Evolutionary conservation across 2,329 filamentous ascomycete species (phyloP).

Genomic region (Apiospora saccharicola): DNA sequence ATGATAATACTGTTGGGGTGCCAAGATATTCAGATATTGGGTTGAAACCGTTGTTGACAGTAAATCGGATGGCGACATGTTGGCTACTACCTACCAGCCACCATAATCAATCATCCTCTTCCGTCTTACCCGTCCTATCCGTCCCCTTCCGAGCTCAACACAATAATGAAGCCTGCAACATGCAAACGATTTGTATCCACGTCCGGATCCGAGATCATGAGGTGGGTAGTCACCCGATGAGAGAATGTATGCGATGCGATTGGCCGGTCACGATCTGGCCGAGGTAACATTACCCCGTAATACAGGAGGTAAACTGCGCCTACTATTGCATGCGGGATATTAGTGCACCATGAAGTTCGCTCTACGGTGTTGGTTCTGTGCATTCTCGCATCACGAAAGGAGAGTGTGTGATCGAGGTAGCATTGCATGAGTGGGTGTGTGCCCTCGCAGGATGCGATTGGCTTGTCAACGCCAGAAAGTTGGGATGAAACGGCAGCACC

Average conservation of each 20-base stretch:
- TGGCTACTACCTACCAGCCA: too few relatives aligned
- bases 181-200: too few relatives aligned
- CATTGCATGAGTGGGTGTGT: not conserved
- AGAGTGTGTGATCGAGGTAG: not conserved
- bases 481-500: constrained; percentile 4
- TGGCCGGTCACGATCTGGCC: not conserved
- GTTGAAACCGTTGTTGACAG: too few relatives aligned
- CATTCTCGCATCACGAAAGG: not conserved
- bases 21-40: too few relatives aligned
- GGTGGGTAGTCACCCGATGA: too few relatives aligned
- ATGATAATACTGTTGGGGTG: too few relatives aligned
- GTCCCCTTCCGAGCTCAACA: too few relatives aligned
- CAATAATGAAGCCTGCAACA: too few relatives aligned
- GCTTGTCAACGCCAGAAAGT: not conserved
- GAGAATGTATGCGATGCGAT: not conserved
- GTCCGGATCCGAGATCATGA: too few relatives aligned
- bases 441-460: not conserved
- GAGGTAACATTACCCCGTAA: not conserved
- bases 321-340: not conserved
- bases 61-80: too few relatives aligned
- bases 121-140: too few relatives aligned
- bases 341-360: not conserved
- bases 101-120: too few relatives aligned
- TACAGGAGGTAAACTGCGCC: not conserved
- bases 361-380: not conserved